Evolutionary conservation across 2,329 filamentous ascomycete genomes (phyloP).

Genomic region (Ascochyta viciae-villosae): DNA sequence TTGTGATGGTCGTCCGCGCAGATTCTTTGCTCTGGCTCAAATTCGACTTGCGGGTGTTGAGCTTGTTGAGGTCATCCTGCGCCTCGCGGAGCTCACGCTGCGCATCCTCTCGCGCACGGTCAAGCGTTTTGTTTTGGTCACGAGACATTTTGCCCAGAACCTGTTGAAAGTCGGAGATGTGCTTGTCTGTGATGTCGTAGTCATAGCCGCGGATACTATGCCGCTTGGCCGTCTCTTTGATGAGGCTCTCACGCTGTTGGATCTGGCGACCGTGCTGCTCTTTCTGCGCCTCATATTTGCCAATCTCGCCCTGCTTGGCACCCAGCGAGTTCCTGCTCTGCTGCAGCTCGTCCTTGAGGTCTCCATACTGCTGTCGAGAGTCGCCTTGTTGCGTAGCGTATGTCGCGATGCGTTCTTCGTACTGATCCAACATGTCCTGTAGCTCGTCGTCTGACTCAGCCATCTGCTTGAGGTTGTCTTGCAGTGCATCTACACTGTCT

Average conservation of each 20-base stretch:
- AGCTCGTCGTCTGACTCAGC: conserved; percentile 80
- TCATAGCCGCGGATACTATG: conserved; percentile 88
- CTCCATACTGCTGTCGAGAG: conserved; percentile 69
- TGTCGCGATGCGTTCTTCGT: conserved; percentile 74
- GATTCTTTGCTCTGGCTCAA: conserved; percentile 76
- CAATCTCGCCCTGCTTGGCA: conserved; percentile 67
- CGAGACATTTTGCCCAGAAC: conserved; percentile 75
- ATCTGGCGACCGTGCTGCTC: conserved; percentile 85
- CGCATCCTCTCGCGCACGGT: conserved; percentile 75
- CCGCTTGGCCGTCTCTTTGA: conserved; percentile 76
- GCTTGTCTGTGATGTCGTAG: conserved; percentile 74
- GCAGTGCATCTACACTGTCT: conserved; percentile 73
- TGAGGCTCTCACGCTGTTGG: conserved; percentile 71
- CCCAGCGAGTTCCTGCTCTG: conserved; percentile 52
- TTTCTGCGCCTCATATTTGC: conserved; percentile 84
- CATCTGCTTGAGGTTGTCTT: conserved; percentile 76
- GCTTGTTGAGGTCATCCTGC: conserved; percentile 73
- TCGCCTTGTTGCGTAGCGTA: conserved; percentile 69
- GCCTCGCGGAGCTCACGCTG: conserved; percentile 76
- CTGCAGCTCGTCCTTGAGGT: conserved; percentile 64
- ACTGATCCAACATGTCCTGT: conserved; percentile 74
- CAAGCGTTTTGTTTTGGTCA: conserved; percentile 81
- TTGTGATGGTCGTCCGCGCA: conserved; percentile 73
- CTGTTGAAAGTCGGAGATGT: conserved; percentile 78
- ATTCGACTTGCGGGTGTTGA: conserved; percentile 76